Conservation (phyloP, 192 early-diverging fungal genomes). For the Coemansia sp. region DNA sequence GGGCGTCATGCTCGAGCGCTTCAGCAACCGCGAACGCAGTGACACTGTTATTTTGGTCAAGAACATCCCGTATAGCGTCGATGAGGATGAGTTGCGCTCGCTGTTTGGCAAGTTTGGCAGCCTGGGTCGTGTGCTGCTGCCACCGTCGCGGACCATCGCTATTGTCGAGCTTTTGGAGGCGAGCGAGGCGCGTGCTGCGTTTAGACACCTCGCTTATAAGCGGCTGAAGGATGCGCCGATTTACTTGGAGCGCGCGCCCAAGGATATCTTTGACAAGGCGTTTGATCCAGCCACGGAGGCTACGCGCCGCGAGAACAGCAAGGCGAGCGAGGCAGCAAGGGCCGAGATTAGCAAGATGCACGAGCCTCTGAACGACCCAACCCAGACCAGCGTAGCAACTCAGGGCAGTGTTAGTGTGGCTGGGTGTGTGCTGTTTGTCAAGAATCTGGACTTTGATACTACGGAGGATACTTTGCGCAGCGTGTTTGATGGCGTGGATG, state of each 20-base stretch:
- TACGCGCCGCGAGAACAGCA: constrained; percentile 38
- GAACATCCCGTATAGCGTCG: constrained; percentile 86
- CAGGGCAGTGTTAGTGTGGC: constrained; percentile 46
- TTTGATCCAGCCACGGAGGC: constrained; percentile 46
- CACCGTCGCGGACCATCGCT: constrained; percentile 90
- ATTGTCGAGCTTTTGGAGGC: constrained; percentile 91
- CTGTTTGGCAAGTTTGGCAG: constrained; percentile 89
- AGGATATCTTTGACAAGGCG: constrained; percentile 72
- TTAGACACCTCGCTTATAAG: constrained; percentile 85
- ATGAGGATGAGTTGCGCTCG: constrained; percentile 77
- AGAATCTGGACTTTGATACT: constrained; percentile 93
- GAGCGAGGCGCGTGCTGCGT: constrained; percentile 89
- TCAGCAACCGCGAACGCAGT: constrained; percentile 78
- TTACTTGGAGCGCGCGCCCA: constrained; percentile 93
- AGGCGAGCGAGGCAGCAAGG: constrained; percentile 44
- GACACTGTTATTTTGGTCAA: constrained; percentile 94
- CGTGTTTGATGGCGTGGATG: constrained; percentile 75
- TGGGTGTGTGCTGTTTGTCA: constrained; percentile 89
- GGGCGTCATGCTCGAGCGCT: constrained; percentile 80
- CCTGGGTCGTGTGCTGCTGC: constrained; percentile 87
- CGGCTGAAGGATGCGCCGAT: constrained; percentile 90
- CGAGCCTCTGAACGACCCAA: constrained; percentile 57
- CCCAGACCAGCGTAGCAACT: constrained; percentile 34
- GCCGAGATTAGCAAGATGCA: constrained; percentile 35
- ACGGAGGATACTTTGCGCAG: constrained; percentile 76